Evolutionary conservation across 306 rosid genomes (phyloP), one percentile per base, ranked within the genome.

Genomic region (Sicyos baderoa): DNA sequence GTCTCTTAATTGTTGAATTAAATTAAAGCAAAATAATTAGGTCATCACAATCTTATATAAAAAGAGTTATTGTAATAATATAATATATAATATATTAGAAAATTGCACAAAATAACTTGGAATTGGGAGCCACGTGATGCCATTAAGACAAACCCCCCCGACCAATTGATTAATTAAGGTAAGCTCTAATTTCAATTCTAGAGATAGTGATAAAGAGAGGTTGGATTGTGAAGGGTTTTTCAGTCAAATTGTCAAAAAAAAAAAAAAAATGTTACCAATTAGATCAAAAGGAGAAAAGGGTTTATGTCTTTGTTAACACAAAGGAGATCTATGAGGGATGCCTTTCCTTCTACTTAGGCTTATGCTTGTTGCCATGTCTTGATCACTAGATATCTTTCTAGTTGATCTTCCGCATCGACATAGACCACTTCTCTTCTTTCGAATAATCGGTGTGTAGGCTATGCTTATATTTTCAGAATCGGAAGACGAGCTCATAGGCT

Each of bases 81-180:
- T n/a, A n/a, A n/a, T n/a, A n/a, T 55, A 58, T 58, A 13, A 58
- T 56, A 56, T 37, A 63, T 42, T 40, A 45, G 18, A 44, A 67
- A 57, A 70, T 40, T 63, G 81, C 61, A 52, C 89, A 83, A 75
- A 73, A 93, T 77, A 73, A 85, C 97, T 90, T 75, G 96, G 99
- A 94, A 8, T 79, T 90, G 85, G 95, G 84, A 93, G 82, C 82
- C 99, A 93, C 96, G 96, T 93, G 99, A 88, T 80, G 81, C 86
- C 96, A 84, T 88, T 85, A 81, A 88, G 96, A 90, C 94, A 90
- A 94, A 86, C 77, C 79, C 80, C 72, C 89, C 96, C 97, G 96
- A 90, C 97, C 96, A 94, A 88, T 89, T 86, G 90, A 86, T 81
- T 88, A 88, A 65, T 75, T 81, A 32, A 60, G 65, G n/a, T 86